These are phyloP conservation scores for Taphrina wiesneri DNA, from an alignment of 1,139 yeast genomes.

Conservation along the genomic window DNA sequence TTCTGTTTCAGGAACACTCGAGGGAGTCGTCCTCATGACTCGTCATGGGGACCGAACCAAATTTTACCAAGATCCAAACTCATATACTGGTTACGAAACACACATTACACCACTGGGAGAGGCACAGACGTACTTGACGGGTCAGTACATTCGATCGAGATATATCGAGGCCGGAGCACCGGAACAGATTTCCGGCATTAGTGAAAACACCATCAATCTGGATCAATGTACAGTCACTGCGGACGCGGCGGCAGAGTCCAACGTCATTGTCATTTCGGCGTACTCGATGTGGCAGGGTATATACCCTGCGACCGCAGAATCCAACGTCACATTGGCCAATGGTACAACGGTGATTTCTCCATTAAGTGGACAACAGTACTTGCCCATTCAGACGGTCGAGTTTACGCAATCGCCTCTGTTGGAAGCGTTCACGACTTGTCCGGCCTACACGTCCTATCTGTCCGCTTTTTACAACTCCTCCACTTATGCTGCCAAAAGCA, in stretches of 20 bases:
- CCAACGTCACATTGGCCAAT: slow-evolving; percentile 24
- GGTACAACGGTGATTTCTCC: slow-evolving; percentile 32
- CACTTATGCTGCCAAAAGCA: slow-evolving; percentile 7
- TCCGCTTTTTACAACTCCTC: slow-evolving; percentile 19
- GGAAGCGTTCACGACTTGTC: slow-evolving; percentile 29
- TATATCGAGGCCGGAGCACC: slow-evolving; percentile 4
- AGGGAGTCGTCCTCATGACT: slow-evolving; percentile 42
- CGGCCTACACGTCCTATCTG: slow-evolving; percentile 15
- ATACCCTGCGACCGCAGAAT: slow-evolving; percentile 22
- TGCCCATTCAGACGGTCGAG: slow-evolving; percentile 30
- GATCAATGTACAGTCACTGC: slow-evolving; percentile 22
- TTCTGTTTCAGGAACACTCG: slow-evolving; percentile 2
- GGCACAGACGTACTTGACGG: slow-evolving; percentile 20
- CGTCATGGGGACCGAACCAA: slow-evolving; percentile 31
- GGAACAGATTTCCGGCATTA: slow-evolving; percentile 24
- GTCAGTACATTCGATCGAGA: slow-evolving; percentile 24
- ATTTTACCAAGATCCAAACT: slow-evolving; percentile 27
- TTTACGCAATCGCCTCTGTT: slow-evolving; percentile 27
- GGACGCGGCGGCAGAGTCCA: slow-evolving; percentile 29
- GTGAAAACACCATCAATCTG: slow-evolving; percentile 16
- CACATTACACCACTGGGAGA: slow-evolving; percentile 32
- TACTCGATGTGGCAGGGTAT: slow-evolving; percentile 34
- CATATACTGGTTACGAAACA: slow-evolving; percentile 20
- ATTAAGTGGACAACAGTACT: slow-evolving; percentile 27
- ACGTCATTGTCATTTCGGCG: slow-evolving; percentile 29